Evolutionary conservation across 805 yeast species (phyloP).

Genomic region (Cyberlindnera misumaiensis): DNA sequence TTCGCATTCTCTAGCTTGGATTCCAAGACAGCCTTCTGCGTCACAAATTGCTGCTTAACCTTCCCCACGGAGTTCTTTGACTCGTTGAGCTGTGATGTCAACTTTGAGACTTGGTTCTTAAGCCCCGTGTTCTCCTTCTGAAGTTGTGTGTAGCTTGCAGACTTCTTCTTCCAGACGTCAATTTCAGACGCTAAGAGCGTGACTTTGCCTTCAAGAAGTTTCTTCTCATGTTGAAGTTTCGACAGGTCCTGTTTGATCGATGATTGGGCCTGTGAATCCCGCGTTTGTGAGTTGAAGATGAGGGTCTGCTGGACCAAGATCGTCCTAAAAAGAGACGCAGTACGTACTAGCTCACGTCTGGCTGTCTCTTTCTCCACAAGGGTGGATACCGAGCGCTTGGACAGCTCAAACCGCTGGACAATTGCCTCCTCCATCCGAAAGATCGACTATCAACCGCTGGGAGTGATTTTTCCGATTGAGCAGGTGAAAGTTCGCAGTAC

Average conservation of each 20-base stretch:
- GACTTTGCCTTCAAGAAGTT: constrained; percentile 17
- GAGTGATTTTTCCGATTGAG: too few relatives aligned
- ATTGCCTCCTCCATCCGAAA: too few relatives aligned
- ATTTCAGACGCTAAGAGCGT: constrained; percentile 14
- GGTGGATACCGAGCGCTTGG: constrained; percentile 3
- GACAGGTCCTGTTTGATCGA: constrained; percentile 16
- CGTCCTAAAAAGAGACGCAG: constrained; percentile 13
- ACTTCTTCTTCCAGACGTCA: constrained; percentile 21
- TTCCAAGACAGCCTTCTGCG: constrained; percentile 29
- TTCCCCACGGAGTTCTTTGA: constrained; percentile 25
- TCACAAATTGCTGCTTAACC: constrained; percentile 25
- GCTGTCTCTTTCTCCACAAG: constrained; percentile 9
- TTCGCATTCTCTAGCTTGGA: constrained; percentile 29
- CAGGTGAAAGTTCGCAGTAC: neutral
- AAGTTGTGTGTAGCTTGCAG: constrained; percentile 7
- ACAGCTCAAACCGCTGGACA: constrained; percentile 4
- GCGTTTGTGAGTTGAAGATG: constrained; percentile 8
- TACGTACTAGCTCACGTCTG: constrained; percentile 15
- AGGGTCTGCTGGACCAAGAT: constrained; percentile 15
- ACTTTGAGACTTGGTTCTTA: constrained; percentile 28
- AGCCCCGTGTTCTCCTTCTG: constrained; percentile 27
- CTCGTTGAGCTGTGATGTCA: constrained; percentile 27
- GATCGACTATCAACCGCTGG: too few relatives aligned
- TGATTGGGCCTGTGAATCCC: constrained; percentile 11
- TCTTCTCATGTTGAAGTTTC: constrained; percentile 18